These are phyloP conservation scores for Microascus cirrosus DNA, from an alignment of 2,329 filamentous ascomycete species.

Conservation along the genomic window DNA sequence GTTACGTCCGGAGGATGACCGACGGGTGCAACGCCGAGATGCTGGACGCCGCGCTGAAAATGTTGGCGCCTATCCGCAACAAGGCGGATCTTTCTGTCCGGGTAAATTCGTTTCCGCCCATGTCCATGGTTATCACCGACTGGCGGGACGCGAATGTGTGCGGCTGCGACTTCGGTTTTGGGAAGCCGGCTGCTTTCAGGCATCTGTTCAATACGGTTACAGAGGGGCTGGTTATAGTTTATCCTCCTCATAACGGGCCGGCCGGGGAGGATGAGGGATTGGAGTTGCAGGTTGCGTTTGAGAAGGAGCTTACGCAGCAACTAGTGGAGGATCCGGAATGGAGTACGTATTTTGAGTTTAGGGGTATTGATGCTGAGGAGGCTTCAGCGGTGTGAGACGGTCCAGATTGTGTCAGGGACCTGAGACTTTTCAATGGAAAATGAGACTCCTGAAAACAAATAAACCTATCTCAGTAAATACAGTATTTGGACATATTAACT, in stretches of 20 bases:
- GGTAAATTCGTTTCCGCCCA: slow-evolving; percentile 21
- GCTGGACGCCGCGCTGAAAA: slow-evolving; percentile 16
- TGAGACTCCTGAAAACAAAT: too few species aligned
- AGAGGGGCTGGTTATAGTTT: slow-evolving; percentile 16
- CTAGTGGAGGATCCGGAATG: slow-evolving; percentile 22
- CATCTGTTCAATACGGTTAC: slow-evolving; percentile 19
- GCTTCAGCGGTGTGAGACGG: not conserved
- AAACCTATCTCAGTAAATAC: too few species aligned
- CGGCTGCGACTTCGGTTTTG: slow-evolving; percentile 23
- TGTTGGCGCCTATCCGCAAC: slow-evolving; percentile 22
- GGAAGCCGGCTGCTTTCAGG: slow-evolving; percentile 17
- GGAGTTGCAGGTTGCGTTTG: slow-evolving; percentile 21
- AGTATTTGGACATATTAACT: too few species aligned
- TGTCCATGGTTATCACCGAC: slow-evolving; percentile 22
- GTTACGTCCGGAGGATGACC: slow-evolving; percentile 24
- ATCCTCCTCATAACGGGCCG: slow-evolving; percentile 15
- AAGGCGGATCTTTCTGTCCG: slow-evolving; percentile 21
- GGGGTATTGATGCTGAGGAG: slow-evolving; percentile 17
- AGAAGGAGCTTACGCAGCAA: slow-evolving; percentile 17
- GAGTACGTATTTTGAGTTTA: slow-evolving; percentile 24
- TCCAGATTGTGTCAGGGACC: too few species aligned
- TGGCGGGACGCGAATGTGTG: slow-evolving; percentile 19
- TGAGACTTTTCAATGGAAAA: too few species aligned
- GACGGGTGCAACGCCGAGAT: slow-evolving; percentile 19
- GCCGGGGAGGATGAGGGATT: slow-evolving; percentile 20